Percentiles rank a stretch among this genome's conserved stretches.
These are phyloP conservation scores for Cyclospora cayetanensis DNA, from an alignment of 169 alveolate genomes.

Conservation along the genomic window DNA sequence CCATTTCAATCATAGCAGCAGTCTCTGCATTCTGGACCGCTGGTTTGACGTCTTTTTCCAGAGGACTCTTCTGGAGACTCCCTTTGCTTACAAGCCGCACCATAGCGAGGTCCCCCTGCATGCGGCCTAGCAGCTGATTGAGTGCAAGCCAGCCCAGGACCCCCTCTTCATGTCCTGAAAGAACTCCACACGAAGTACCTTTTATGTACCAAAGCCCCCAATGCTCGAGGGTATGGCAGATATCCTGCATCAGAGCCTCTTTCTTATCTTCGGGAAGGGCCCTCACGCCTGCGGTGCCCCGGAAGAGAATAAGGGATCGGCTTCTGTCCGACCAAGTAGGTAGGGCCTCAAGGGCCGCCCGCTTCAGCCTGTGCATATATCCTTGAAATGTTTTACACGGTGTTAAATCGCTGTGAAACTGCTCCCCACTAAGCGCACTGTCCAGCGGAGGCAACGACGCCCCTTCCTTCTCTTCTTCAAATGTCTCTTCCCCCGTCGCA, in stretches of 20 bases:
- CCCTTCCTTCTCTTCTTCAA: neutral
- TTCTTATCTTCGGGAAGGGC: neutral
- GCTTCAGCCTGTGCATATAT: slow-evolving; percentile 10
- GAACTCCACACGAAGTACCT: slow-evolving; percentile 15
- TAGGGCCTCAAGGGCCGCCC: neutral
- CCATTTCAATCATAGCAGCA: slow-evolving; percentile 60
- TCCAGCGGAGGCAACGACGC: neutral
- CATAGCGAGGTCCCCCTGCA: neutral
- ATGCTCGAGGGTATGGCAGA: neutral
- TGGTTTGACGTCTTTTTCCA: neutral
- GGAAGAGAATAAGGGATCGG: slow-evolving; percentile 24
- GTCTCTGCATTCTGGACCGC: neutral
- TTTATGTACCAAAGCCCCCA: slow-evolving; percentile 22
- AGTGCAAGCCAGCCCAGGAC: slow-evolving; percentile 54
- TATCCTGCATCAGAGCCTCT: neutral
- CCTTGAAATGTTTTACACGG: neutral
- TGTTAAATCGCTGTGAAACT: neutral
- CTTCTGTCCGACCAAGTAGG: neutral
- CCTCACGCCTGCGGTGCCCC: slow-evolving; percentile 71
- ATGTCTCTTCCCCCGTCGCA: neutral
- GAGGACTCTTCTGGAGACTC: neutral
- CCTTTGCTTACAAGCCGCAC: neutral
- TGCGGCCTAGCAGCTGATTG: slow-evolving; percentile 53
- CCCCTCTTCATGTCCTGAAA: slow-evolving; percentile 62
- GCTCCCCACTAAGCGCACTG: neutral